Percentiles rank a stretch among this genome's conserved stretches.
phyloP scores from a whole-genome alignment of 2,329 filamentous ascomycete genomes.

The Arthrobotrys pseudoclavata region DNA sequence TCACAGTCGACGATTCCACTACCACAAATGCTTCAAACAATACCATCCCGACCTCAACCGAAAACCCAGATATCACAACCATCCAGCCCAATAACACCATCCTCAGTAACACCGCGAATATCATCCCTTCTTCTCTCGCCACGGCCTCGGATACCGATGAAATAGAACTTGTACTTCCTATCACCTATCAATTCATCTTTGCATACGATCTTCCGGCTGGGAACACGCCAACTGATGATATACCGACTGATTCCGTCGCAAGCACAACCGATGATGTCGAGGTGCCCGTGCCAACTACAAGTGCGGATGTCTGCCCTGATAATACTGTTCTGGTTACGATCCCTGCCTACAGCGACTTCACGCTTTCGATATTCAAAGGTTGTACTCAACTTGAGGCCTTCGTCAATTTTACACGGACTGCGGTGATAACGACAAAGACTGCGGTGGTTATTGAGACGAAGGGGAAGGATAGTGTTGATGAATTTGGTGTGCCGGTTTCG shows the following conservation, averaged over 20 bases:
- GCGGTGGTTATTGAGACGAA: slow-evolving; percentile 53
- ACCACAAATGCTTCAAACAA: background rate
- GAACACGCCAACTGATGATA: background rate
- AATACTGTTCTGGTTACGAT: slow-evolving; percentile 41
- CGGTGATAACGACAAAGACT: slow-evolving; percentile 42
- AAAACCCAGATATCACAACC: slow-evolving; percentile 27
- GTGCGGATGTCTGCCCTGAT: slow-evolving; percentile 26
- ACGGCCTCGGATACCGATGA: slow-evolving; percentile 15
- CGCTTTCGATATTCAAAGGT: slow-evolving; percentile 7
- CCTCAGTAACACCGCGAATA: slow-evolving; percentile 38
- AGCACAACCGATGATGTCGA: background rate
- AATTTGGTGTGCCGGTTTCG: background rate
- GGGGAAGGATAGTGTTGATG: slow-evolving; percentile 12
- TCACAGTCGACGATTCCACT: slow-evolving; percentile 34
- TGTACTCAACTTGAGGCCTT: slow-evolving; percentile 9
- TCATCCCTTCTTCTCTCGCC: slow-evolving; percentile 33
- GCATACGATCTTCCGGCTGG: slow-evolving; percentile 21
- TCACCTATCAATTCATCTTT: slow-evolving; percentile 43
- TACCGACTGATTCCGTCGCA: background rate
- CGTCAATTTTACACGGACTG: slow-evolving; percentile 30
- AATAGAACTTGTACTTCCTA: background rate
- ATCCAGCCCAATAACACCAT: slow-evolving; percentile 42
- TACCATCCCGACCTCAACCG: background rate
- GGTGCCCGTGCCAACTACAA: background rate
- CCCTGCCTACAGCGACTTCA: slow-evolving; percentile 9